These are phyloP conservation scores for Paracamarosporium sp. DNA, from an alignment of 2,329 filamentous ascomycete species.

Conservation along the genomic window DNA sequence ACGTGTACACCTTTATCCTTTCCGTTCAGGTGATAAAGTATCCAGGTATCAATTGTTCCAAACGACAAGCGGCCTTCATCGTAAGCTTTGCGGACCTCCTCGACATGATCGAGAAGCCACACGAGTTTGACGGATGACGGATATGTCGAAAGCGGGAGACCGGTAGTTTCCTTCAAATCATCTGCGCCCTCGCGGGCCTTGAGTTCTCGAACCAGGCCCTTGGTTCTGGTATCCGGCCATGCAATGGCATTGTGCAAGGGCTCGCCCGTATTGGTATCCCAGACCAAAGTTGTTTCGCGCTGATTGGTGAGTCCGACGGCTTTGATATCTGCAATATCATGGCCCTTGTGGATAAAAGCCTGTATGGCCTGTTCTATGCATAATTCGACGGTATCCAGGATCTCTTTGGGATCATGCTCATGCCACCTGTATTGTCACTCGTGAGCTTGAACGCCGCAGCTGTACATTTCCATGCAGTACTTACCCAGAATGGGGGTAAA, in stretches of 20 bases:
- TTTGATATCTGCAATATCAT: slow-evolving; percentile 72
- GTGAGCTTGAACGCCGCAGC: slow-evolving; percentile 18
- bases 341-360: slow-evolving; percentile 73
- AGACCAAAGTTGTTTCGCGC: slow-evolving; percentile 85
- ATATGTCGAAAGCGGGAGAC: slow-evolving; percentile 86
- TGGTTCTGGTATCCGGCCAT: slow-evolving; percentile 87
- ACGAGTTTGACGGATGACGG: slow-evolving; percentile 84
- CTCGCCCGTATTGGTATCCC: slow-evolving; percentile 82
- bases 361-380: slow-evolving; percentile 81
- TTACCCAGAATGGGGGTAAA: slow-evolving; percentile 85
- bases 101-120: slow-evolving; percentile 79
- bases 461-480: slow-evolving; percentile 38
- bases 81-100: slow-evolving; percentile 75
- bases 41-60: slow-evolving; percentile 88
- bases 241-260: slow-evolving; percentile 85
- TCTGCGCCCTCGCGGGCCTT: slow-evolving; percentile 73
- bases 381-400: slow-evolving; percentile 75
- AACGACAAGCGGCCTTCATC: slow-evolving; percentile 79
- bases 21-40: slow-evolving; percentile 84
- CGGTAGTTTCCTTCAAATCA: slow-evolving; percentile 73
- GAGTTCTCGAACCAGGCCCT: slow-evolving; percentile 76
- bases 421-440: slow-evolving; percentile 70
- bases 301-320: slow-evolving; percentile 89
- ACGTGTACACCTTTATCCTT: slow-evolving; percentile 73
- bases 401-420: slow-evolving; percentile 82